Evolutionary conservation across 306 rosid genomes (phyloP).

Genomic region (Dalbergia oliveri): DNA sequence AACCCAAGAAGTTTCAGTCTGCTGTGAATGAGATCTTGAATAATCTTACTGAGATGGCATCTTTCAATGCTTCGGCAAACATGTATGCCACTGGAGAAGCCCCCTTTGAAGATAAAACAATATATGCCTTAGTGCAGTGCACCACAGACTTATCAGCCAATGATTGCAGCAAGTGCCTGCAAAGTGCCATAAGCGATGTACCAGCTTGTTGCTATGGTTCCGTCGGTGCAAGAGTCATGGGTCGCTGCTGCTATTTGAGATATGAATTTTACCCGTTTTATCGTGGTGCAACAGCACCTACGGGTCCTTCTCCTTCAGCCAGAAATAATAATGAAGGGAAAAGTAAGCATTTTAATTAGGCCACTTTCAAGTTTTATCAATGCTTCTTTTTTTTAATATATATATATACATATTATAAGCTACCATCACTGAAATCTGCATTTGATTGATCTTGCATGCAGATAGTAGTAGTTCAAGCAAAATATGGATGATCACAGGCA

Average conservation of each 20-base stretch:
- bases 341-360: constrained; percentile 44
- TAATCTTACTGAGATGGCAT: constrained; percentile 50
- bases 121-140: constrained; percentile 73
- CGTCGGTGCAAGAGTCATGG: constrained; percentile 67
- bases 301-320: constrained; percentile 39
- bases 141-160: constrained; percentile 60
- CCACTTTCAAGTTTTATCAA: neutral
- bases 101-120: constrained; percentile 40
- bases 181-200: constrained; percentile 52
- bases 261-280: constrained; percentile 69
- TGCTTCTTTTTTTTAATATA: neutral
- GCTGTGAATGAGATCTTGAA: constrained; percentile 52
- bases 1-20: constrained; percentile 47
- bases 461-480: constrained; percentile 42
- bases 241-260: constrained; percentile 69
- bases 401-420: no score
- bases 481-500: constrained; percentile 44
- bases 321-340: neutral
- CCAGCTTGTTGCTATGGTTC: constrained; percentile 52
- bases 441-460: constrained; percentile 46
- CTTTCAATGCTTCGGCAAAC: constrained; percentile 49
- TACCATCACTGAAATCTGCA: neutral
- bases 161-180: constrained; percentile 60
- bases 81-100: constrained; percentile 58
- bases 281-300: constrained; percentile 34